Percentiles rank a stretch among this genome's conserved stretches.
These are phyloP conservation scores for Umbelopsis isabellina DNA, from an alignment of 192 early-diverging fungal species.

Conservation along the genomic window DNA sequence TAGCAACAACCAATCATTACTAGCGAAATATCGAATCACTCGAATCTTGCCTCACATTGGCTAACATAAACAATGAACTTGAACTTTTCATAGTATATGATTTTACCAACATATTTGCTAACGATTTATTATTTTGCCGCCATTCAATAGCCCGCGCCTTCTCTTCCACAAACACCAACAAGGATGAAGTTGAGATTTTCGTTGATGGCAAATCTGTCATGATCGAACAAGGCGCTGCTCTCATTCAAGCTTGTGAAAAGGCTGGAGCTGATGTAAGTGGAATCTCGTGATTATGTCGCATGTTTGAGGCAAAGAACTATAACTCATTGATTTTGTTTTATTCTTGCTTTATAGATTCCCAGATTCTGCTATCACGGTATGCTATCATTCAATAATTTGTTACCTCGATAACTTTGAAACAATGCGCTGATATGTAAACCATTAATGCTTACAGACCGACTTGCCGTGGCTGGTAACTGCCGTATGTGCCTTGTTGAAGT, in stretches of 20 bases:
- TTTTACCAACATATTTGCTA: neutral
- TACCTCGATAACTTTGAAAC: neutral
- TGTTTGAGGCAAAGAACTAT: neutral
- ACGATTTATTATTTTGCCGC: conserved; percentile 5
- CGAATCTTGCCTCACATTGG: too few species aligned
- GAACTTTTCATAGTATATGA: too few species aligned
- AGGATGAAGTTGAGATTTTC: conserved; percentile 83
- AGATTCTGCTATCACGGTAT: conserved; percentile 68
- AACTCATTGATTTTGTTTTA: neutral
- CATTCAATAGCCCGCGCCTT: conserved; percentile 37
- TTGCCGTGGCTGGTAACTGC: conserved; percentile 98
- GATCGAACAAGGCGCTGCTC: conserved; percentile 89
- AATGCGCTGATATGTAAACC: neutral
- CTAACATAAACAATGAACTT: too few species aligned
- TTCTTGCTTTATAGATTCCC: conserved; percentile 59
- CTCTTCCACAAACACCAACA: conserved; percentile 46
- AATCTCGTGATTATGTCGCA: neutral
- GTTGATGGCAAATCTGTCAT: conserved; percentile 89
- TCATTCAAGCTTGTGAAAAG: conserved; percentile 98
- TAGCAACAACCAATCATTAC: neutral
- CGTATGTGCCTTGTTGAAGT: conserved; percentile 99
- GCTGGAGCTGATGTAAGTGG: conserved; percentile 74
- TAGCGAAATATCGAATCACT: too few species aligned
- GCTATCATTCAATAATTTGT: neutral
- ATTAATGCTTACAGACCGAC: conserved; percentile 72